Evolutionary conservation across 1,139 yeast species (phyloP).

Genomic region (Yamadazyma atlantica): DNA sequence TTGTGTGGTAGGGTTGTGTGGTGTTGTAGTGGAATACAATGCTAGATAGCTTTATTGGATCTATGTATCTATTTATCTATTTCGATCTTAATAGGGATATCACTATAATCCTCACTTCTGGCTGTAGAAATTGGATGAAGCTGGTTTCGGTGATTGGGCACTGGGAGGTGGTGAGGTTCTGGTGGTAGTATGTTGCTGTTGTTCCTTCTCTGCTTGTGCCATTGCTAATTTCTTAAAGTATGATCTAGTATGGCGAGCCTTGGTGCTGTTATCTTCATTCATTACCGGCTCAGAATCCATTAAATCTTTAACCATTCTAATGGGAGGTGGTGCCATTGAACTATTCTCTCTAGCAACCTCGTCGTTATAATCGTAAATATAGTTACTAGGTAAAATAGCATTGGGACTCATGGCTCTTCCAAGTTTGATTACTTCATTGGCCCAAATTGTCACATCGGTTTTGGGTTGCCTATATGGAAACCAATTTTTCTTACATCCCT

Average conservation of each 20-base stretch:
- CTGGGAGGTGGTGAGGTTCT: neutral
- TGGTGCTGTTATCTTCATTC: constrained; percentile 21
- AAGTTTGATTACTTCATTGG: constrained; percentile 63
- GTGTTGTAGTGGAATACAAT: too few relatives aligned
- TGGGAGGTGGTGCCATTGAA: constrained; percentile 11
- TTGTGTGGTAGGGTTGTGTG: too few relatives aligned
- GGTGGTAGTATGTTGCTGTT: constrained; percentile 1
- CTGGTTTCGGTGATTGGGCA: neutral
- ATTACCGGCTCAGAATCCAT: constrained; percentile 13
- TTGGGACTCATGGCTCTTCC: constrained; percentile 73
- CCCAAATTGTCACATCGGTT: constrained; percentile 56
- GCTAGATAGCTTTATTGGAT: too few relatives aligned
- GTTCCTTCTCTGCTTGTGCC: constrained; percentile 11
- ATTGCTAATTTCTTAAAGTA: constrained; percentile 30
- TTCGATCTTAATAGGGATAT: too few relatives aligned
- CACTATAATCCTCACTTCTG: too few relatives aligned
- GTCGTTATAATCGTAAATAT: constrained; percentile 33
- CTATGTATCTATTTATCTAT: too few relatives aligned
- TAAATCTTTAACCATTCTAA: constrained; percentile 35
- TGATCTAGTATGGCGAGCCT: constrained; percentile 34
- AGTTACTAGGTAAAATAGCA: constrained; percentile 42
- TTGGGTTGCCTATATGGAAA: constrained; percentile 51
- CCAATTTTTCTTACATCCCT: constrained; percentile 74
- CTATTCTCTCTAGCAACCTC: constrained; percentile 9
- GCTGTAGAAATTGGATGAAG: neutral